phyloP scores from a whole-genome alignment of 2,329 filamentous ascomycete species.

The Hymenoscyphus occultus region DNA sequence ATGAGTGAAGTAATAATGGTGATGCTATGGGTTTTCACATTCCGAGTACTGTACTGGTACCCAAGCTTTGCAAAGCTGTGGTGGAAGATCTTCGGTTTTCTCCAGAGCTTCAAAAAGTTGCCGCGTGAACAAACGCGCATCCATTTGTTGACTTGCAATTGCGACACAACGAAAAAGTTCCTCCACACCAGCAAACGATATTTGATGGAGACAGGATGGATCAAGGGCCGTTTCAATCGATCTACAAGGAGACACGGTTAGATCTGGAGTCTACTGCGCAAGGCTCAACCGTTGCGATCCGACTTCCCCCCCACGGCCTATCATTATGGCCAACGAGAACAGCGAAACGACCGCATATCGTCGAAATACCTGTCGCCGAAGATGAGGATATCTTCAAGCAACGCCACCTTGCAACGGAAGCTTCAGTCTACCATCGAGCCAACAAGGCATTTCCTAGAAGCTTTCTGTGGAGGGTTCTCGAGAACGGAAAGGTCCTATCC shows the following conservation, averaged over 20 bases:
- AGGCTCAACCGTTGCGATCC: constrained; percentile 67
- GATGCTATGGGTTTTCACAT: too few relatives aligned
- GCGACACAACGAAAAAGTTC: constrained; percentile 8
- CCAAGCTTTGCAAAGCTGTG: background rate
- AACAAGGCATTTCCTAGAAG: constrained; percentile 73
- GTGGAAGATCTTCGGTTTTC: background rate
- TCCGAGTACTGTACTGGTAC: too few relatives aligned
- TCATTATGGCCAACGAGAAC: constrained; percentile 31
- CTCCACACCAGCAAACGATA: constrained; percentile 17
- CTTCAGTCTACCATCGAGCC: constrained; percentile 80
- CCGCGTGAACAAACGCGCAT: constrained; percentile 16
- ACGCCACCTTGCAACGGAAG: constrained; percentile 71
- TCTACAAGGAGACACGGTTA: constrained; percentile 85
- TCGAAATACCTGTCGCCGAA: constrained; percentile 47
- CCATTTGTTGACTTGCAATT: constrained; percentile 10
- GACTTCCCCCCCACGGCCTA: constrained; percentile 55
- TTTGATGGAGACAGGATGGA: constrained; percentile 68
- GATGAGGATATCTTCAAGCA: constrained; percentile 73
- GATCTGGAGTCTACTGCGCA: constrained; percentile 72
- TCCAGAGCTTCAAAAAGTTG: constrained; percentile 16
- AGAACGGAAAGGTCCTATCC: constrained; percentile 76
- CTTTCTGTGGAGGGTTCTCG: constrained; percentile 87
- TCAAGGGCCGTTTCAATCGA: constrained; percentile 57
- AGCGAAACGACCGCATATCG: constrained; percentile 40
- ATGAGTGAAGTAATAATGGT: too few relatives aligned